Evolutionary conservation across 768 basidiomycete genomes (phyloP).

Genomic region (Naganishia vishniacii): DNA sequence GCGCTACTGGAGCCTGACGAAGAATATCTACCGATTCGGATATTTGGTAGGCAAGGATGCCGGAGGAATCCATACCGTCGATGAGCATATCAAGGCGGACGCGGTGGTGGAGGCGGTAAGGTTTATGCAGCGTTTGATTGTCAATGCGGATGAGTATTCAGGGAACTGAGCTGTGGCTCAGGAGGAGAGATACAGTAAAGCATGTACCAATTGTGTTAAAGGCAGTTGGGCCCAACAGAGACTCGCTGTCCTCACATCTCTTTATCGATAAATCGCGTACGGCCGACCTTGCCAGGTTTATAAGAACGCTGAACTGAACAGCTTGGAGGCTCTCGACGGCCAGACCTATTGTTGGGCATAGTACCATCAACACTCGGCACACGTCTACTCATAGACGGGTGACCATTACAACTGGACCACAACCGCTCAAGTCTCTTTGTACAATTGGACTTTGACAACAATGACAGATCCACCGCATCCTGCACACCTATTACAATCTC

Average conservation of each 20-base stretch:
- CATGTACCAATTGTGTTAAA: too few species aligned
- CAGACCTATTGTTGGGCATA: too few species aligned
- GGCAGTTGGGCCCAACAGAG: too few species aligned
- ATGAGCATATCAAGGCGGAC: constrained; percentile 35
- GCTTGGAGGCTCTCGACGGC: too few species aligned
- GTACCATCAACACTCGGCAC: too few species aligned
- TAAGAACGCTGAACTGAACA: too few species aligned
- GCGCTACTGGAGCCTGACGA: constrained; percentile 43
- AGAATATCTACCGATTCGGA: constrained; percentile 43
- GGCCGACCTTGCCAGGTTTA: too few species aligned
- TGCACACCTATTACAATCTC: constrained; percentile 11
- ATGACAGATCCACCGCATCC: background rate
- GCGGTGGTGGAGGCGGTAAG: constrained; percentile 35
- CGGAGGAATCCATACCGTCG: constrained; percentile 33
- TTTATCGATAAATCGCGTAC: too few species aligned
- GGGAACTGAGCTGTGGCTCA: too few species aligned
- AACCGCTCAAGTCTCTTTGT: background rate
- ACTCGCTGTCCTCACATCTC: too few species aligned
- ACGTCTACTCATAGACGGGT: too few species aligned
- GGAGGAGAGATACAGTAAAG: too few species aligned
- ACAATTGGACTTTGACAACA: background rate
- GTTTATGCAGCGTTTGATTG: constrained; percentile 39
- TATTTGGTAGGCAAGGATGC: background rate
- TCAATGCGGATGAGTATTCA: constrained; percentile 36
- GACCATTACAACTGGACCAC: background rate